phyloP scores from a whole-genome alignment of 2,329 filamentous ascomycete species.

The Coleophoma cylindrospora region DNA sequence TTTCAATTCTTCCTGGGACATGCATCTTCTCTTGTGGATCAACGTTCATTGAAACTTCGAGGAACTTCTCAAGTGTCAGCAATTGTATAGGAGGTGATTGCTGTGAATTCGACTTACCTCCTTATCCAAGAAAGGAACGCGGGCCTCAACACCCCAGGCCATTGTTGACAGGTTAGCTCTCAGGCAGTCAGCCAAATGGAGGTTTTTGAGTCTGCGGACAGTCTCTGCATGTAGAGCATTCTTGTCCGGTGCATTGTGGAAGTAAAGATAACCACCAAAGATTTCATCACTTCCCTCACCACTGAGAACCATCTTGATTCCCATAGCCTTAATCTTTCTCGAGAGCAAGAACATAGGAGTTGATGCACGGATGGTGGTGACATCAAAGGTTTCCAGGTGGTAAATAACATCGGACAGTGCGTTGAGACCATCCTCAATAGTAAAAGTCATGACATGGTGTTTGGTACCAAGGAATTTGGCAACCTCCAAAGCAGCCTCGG shows the following conservation, averaged over 20 bases:
- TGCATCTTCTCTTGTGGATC: conserved; percentile 65
- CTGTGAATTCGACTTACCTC: conserved; percentile 41
- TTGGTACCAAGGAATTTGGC: conserved; percentile 96
- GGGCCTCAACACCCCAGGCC: conserved; percentile 95
- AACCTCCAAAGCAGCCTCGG: conserved; percentile 84
- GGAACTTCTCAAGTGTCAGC: conserved; percentile 53
- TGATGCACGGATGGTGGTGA: conserved; percentile 95
- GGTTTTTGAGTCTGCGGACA: conserved; percentile 89
- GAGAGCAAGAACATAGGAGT: conserved; percentile 98
- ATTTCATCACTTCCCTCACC: conserved; percentile 98
- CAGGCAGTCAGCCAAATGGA: conserved; percentile 93
- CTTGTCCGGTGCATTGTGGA: conserved; percentile 89
- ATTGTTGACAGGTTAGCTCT: conserved; percentile 99
- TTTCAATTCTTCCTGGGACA: conserved; percentile 69
- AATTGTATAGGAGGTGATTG: not conserved
- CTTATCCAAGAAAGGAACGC: conserved; percentile 97
- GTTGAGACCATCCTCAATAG: conserved; percentile 94
- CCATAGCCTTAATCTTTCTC: conserved; percentile 99
- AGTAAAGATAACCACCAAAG: conserved; percentile 97
- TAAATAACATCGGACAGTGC: conserved; percentile 96
- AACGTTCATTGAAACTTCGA: conserved; percentile 88
- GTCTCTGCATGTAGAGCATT: conserved; percentile 95
- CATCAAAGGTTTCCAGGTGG: conserved; percentile 96
- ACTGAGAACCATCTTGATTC: conserved; percentile 98
- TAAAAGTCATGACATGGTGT: conserved; percentile 98